These are phyloP conservation scores for Silene noctiflora DNA, from an alignment of 179 eudicot genomes.

Conservation along the genomic window DNA sequence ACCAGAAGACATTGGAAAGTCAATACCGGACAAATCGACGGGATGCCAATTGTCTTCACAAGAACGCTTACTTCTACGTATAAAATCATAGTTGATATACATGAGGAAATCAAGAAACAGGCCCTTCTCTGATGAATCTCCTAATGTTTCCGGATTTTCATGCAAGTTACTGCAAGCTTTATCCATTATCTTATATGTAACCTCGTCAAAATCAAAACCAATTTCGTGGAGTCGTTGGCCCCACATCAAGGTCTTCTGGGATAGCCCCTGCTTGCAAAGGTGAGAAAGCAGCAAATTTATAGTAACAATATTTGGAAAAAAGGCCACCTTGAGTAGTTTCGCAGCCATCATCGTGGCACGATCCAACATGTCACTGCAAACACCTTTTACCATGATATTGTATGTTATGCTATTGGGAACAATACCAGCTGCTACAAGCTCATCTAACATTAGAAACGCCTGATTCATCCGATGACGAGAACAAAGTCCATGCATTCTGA, in stretches of 20 bases:
- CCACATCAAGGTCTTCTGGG: constrained; percentile 76
- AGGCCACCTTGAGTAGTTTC: constrained; percentile 80
- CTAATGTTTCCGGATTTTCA: constrained; percentile 34
- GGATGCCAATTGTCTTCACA: constrained; percentile 26
- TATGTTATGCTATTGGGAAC: constrained; percentile 81
- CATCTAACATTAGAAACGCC: constrained; percentile 69
- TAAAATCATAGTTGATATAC: constrained; percentile 70
- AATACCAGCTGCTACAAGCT: constrained; percentile 69
- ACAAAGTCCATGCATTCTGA: constrained; percentile 68
- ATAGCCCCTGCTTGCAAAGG: constrained; percentile 78
- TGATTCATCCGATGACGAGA: constrained; percentile 49
- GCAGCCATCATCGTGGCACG: constrained; percentile 80
- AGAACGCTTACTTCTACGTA: constrained; percentile 36
- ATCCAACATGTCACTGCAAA: constrained; percentile 70
- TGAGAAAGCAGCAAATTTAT: constrained; percentile 73
- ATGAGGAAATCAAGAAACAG: constrained; percentile 81
- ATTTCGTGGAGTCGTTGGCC: constrained; percentile 60
- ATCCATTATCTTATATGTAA: constrained; percentile 63
- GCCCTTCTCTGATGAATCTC: constrained; percentile 50
- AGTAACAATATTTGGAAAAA: constrained; percentile 78
- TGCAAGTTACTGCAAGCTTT: constrained; percentile 48
- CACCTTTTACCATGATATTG: constrained; percentile 77
- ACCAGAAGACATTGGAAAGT: constrained; percentile 2
- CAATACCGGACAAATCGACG: constrained; percentile 22
- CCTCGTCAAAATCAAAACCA: constrained; percentile 56